phyloP scores from a whole-genome alignment of 140 eudicot species.

The Stevia rebaudiana region DNA sequence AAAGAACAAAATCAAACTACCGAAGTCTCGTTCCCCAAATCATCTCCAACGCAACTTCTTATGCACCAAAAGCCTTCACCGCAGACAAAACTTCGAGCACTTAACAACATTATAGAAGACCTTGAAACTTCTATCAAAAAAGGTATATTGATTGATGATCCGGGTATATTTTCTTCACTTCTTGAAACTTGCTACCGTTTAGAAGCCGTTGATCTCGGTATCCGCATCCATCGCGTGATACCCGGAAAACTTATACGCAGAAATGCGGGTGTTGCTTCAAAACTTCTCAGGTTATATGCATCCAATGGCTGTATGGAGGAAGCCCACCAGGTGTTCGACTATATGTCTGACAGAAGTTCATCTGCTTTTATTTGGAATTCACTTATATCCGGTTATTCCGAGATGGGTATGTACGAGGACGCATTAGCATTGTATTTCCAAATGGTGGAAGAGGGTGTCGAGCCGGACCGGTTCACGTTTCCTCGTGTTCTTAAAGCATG shows the following conservation, averaged over 20 bases:
- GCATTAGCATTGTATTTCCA: constrained; percentile 85
- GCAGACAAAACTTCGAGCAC: constrained; percentile 56
- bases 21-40: not conserved
- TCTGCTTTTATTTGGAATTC: constrained; percentile 76
- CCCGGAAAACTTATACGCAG: constrained; percentile 48
- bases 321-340: constrained; percentile 82
- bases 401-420: constrained; percentile 54
- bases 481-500: constrained; percentile 81
- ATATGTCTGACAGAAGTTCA: constrained; percentile 51
- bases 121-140: constrained; percentile 47
- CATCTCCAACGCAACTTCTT: constrained; percentile 48
- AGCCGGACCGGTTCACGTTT: constrained; percentile 61
- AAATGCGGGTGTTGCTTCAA: constrained; percentile 62
- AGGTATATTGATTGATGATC: constrained; percentile 53
- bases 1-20: too few relatives aligned
- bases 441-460: constrained; percentile 79
- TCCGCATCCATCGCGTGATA: constrained; percentile 46
- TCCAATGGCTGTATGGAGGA: constrained; percentile 48
- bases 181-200: constrained; percentile 63
- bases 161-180: constrained; percentile 49
- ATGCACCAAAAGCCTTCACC: constrained; percentile 26
- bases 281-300: constrained; percentile 58
- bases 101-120: constrained; percentile 41
- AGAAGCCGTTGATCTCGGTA: constrained; percentile 42
- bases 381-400: constrained; percentile 72